Evolutionary conservation across 1,139 yeast genomes (phyloP).

Genomic region (Lizanozyma gosingica): DNA sequence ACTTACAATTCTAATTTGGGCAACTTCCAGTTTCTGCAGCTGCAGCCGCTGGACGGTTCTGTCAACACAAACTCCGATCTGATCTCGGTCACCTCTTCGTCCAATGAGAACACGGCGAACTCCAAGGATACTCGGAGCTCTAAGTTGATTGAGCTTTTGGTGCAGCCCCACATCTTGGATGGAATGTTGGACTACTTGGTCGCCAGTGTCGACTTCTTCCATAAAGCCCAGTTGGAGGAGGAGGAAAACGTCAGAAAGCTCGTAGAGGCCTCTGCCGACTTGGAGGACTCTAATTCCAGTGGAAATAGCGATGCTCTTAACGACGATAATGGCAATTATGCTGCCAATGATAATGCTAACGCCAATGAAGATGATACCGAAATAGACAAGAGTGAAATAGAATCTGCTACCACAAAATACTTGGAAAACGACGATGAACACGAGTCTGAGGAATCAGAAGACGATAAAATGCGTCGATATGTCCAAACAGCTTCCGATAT

Average conservation of each 20-base stretch:
- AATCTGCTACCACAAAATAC: constrained; percentile 14
- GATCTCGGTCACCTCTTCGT: constrained; percentile 32
- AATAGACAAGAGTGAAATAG: constrained; percentile 14
- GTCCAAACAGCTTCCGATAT: constrained; percentile 37
- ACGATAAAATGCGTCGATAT: constrained; percentile 31
- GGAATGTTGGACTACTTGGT: constrained; percentile 31
- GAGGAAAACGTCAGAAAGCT: constrained; percentile 11
- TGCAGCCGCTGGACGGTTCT: constrained; percentile 9
- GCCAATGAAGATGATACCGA: constrained; percentile 10
- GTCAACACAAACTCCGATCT: constrained; percentile 17
- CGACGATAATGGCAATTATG: constrained; percentile 12
- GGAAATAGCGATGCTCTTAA: constrained; percentile 7
- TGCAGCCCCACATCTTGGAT: constrained; percentile 37
- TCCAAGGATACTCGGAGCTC: constrained; percentile 32
- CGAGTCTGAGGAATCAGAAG: constrained; percentile 13
- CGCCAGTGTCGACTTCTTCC: constrained; percentile 31
- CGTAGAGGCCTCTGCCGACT: constrained; percentile 6
- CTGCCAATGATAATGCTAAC: constrained; percentile 10
- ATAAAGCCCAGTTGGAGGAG: constrained; percentile 20
- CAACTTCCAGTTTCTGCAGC: background rate
- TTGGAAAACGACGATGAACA: constrained; percentile 11
- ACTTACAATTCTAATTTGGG: constrained; percentile 4
- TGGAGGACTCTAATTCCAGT: constrained; percentile 9
- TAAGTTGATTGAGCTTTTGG: constrained; percentile 32
- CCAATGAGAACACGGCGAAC: constrained; percentile 18